phyloP scores from a whole-genome alignment of 2,329 filamentous ascomycete genomes.

The Pseudogymnoascus pannorum region DNA sequence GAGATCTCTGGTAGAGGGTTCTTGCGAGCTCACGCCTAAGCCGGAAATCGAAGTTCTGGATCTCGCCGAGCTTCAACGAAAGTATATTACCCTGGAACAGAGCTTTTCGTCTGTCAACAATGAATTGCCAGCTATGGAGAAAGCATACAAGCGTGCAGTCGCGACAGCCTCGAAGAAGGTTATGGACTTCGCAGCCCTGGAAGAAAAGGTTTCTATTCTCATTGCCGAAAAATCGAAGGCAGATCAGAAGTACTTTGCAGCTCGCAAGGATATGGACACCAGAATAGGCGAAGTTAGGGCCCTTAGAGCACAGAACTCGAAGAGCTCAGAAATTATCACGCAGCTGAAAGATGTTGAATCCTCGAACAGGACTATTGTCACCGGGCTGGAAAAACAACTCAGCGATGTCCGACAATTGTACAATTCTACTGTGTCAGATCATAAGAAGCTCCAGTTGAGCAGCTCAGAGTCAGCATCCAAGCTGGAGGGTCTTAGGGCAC shows the following conservation, averaged over 20 bases:
- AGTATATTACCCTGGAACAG: constrained; percentile 66
- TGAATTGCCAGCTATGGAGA: constrained; percentile 83
- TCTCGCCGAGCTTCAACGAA: constrained; percentile 64
- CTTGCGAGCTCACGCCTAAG: constrained; percentile 31
- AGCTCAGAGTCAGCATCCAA: constrained; percentile 62
- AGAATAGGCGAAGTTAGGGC: constrained; percentile 72
- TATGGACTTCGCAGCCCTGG: constrained; percentile 63
- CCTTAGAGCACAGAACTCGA: constrained; percentile 73
- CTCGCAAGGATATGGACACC: constrained; percentile 87
- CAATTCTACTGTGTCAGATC: constrained; percentile 60
- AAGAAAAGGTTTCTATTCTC: constrained; percentile 69
- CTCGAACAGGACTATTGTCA: constrained; percentile 65
- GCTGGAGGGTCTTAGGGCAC: constrained; percentile 64
- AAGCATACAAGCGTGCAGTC: constrained; percentile 84
- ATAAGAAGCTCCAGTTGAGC: constrained; percentile 67
- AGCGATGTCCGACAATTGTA: constrained; percentile 76
- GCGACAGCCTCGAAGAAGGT: constrained; percentile 81
- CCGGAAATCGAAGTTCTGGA: constrained; percentile 51
- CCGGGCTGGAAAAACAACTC: constrained; percentile 86
- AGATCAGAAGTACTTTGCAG: constrained; percentile 95
- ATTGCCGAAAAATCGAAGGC: constrained; percentile 90
- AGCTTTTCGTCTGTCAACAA: constrained; percentile 79
- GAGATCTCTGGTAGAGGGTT: constrained; percentile 46
- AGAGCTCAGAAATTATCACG: constrained; percentile 87
- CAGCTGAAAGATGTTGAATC: constrained; percentile 87